These are phyloP conservation scores for Lathyrus aphaca DNA, from an alignment of 306 rosid species.

Conservation along the genomic window DNA sequence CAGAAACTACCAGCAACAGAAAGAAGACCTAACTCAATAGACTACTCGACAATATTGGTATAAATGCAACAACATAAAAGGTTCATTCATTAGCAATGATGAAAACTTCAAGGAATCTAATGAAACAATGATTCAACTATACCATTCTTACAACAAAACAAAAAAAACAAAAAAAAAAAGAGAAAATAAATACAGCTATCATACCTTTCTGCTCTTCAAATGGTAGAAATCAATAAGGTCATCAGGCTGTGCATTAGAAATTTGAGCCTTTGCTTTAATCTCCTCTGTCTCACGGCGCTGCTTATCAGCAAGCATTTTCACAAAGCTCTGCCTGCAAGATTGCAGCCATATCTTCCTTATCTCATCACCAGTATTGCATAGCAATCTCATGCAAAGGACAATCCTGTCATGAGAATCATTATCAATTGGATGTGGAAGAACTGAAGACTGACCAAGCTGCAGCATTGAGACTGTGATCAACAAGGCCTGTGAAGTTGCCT, in stretches of 20 bases:
- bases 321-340: slow-evolving; percentile 93
- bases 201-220: slow-evolving; percentile 97
- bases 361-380: slow-evolving; percentile 77
- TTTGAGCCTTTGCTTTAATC: slow-evolving; percentile 80
- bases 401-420: slow-evolving; percentile 86
- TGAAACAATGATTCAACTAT: slow-evolving; percentile 5
- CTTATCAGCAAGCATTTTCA: slow-evolving; percentile 94
- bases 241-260: slow-evolving; percentile 92
- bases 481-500: slow-evolving; percentile 63
- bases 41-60: slow-evolving; percentile 3
- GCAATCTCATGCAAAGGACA: slow-evolving; percentile 75
- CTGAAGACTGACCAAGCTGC: slow-evolving; percentile 88
- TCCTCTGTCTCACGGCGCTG: slow-evolving; percentile 87
- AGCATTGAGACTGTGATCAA: slow-evolving; percentile 84
- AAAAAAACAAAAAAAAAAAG: slow-evolving; percentile 2
- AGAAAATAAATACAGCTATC: slow-evolving; percentile 29
- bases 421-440: slow-evolving; percentile 91
- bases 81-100: not conserved
- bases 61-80: not conserved
- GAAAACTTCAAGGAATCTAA: slow-evolving; percentile 26
- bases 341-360: slow-evolving; percentile 83
- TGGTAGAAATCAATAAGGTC: slow-evolving; percentile 98
- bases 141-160: not conserved
- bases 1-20: not conserved
- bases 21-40: slow-evolving; percentile 17